Conservation (phyloP, 2,329 filamentous ascomycete genomes). For the Paramyrothecium roridum region DNA sequence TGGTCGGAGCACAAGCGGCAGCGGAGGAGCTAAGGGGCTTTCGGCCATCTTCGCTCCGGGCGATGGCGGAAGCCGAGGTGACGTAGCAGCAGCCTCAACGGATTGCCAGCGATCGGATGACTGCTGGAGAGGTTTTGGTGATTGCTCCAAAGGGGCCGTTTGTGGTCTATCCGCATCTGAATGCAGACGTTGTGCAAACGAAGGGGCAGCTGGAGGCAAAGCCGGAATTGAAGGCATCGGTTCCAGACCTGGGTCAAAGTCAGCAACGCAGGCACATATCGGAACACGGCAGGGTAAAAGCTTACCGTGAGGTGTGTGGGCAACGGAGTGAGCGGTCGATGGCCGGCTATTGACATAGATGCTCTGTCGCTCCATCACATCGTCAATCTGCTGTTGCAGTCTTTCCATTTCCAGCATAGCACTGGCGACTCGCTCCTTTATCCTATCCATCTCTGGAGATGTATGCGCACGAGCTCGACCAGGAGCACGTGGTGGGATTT, state of each 20-base stretch:
- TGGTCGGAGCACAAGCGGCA: constrained; percentile 57
- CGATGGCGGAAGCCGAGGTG: neutral
- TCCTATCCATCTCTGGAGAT: constrained; percentile 44
- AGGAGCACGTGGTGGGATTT: constrained; percentile 40
- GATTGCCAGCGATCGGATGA: constrained; percentile 21
- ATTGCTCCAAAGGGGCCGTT: constrained; percentile 27
- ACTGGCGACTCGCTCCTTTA: constrained; percentile 53
- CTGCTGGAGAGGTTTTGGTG: constrained; percentile 22
- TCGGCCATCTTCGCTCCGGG: constrained; percentile 17
- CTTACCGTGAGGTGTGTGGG: constrained; percentile 26
- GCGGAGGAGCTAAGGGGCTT: constrained; percentile 48
- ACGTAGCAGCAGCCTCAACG: constrained; percentile 13
- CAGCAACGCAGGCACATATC: constrained; percentile 11
- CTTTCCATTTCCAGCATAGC: constrained; percentile 58
- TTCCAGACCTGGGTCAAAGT: constrained; percentile 34
- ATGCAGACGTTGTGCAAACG: constrained; percentile 54
- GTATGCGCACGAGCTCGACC: constrained; percentile 38
- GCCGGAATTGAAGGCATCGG: constrained; percentile 56
- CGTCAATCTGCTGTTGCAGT: constrained; percentile 57
- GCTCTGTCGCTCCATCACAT: constrained; percentile 58
- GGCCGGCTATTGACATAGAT: constrained; percentile 52
- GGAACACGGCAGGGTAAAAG: constrained; percentile 7
- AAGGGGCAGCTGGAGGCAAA: constrained; percentile 53
- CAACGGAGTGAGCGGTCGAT: constrained; percentile 44
- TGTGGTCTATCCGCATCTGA: constrained; percentile 36